phyloP scores from a whole-genome alignment of 345 rosid genomes.

The Ceriops zippeliana region DNA sequence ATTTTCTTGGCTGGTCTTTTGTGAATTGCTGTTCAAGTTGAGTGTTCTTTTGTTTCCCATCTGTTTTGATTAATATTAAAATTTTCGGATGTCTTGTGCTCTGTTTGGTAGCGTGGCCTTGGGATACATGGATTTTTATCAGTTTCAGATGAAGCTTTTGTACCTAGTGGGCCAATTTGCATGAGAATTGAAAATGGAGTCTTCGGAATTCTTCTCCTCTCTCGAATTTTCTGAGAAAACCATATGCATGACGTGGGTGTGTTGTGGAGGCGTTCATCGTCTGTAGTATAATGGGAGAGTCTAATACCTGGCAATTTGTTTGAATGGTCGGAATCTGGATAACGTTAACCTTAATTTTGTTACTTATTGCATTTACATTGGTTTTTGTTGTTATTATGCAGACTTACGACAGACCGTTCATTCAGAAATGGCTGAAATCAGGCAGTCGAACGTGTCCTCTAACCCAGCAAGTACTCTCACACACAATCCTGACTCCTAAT shows the following conservation, averaged over 20 bases:
- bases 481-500: slow-evolving; percentile 67
- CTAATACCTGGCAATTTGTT: slow-evolving; percentile 9
- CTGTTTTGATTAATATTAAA: background rate
- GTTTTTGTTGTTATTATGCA: slow-evolving; percentile 31
- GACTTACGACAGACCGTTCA: slow-evolving; percentile 82
- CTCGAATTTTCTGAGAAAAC: no score
- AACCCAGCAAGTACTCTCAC: slow-evolving; percentile 80
- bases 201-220: no score
- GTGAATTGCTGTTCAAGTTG: background rate
- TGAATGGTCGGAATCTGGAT: slow-evolving; percentile 6
- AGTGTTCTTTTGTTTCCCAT: background rate
- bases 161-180: no score
- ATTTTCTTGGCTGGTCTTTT: slow-evolving; percentile 9
- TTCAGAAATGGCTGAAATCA: slow-evolving; percentile 76
- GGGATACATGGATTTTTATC: no score
- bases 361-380: slow-evolving; percentile 9
- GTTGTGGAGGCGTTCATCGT: background rate
- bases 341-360: background rate
- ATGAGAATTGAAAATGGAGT: no score
- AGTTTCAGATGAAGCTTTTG: no score
- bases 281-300: background rate
- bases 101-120: no score
- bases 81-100: background rate
- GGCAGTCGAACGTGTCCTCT: slow-evolving; percentile 86
- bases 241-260: slow-evolving; percentile 5